Evolutionary conservation across 176 grass and related monocot species (phyloP), one percentile per base, ranked within the genome.

Genomic region (Oryza glumipatula): DNA sequence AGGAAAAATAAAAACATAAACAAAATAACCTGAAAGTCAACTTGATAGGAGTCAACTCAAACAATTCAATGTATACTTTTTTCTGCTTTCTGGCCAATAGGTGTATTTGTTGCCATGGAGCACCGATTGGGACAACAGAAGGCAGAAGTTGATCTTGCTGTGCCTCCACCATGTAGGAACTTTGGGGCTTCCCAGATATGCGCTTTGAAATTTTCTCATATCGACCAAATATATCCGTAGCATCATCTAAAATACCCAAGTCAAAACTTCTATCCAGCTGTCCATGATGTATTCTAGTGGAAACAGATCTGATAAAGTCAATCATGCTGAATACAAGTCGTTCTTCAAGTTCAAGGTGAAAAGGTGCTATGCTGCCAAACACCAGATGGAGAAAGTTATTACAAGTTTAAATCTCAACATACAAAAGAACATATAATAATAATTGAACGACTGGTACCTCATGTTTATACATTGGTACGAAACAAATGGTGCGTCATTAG

Each of bases 51-150:
- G 82, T 84, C 77, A 98, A 87, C 73, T 94, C 82, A 90, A 98
- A 98, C 54, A 88, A 52, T 84, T 98, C 96, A 33, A 98, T 83
- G 76, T 95, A 98, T 70, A 98, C 87, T 71, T 98, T 98, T 76
- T 91, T 91, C 76, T 98, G 89, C 72, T 85, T 95, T 81, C 96
- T 94, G 26, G 93, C 96, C 86, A 98, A 90, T 80, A 95, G 91
- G 85, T 93, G 92, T 87, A 95, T 98, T 66, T 95, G 91, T 70
- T 98, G 93, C 90, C 92, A 95, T 84, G 96, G 96, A 88, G 93
- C 93, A 52, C 96, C 96, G 86, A 95, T 76, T 33, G 91, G 96
- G 69, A 93, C 67, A 80, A 98, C 91, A 87, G 87, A 90, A 74
- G 96, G 96, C 72, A 98, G 83, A 63, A 95, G 82, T 85, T 68